These are phyloP conservation scores for Thinopyrum elongatum DNA, from an alignment of 176 grass and related monocot species.

Conservation along the genomic window DNA sequence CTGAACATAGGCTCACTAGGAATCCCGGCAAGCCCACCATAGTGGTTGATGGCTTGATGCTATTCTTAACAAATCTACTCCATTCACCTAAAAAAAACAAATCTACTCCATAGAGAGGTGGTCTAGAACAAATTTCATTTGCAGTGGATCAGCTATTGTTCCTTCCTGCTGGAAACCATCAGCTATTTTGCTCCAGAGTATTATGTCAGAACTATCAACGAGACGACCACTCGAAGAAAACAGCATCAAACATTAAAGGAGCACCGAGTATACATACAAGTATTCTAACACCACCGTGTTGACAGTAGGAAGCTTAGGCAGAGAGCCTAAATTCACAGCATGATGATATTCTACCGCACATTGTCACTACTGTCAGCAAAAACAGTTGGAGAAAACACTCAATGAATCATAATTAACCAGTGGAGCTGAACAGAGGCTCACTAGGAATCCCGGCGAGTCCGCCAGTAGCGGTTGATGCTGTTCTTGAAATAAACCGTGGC, in stretches of 20 bases:
- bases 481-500: constrained; percentile 99
- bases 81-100: too few species aligned
- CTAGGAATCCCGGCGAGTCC: constrained; percentile 71
- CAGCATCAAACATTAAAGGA: background rate
- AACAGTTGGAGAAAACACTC: background rate
- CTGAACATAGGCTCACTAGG: constrained; percentile 35
- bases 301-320: background rate
- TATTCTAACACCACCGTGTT: background rate
- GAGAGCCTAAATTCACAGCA: background rate
- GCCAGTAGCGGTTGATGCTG: constrained; percentile 95
- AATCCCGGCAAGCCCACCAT: constrained; percentile 62
- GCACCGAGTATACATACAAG: background rate
- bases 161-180: background rate
- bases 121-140: background rate
- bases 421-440: constrained; percentile 23
- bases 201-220: background rate
- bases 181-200: background rate
- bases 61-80: constrained; percentile 58
- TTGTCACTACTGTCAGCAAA: background rate
- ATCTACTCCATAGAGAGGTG: background rate
- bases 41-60: constrained; percentile 88
- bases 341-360: background rate
- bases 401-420: background rate
- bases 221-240: background rate
- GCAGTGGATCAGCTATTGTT: background rate